These are phyloP conservation scores for Aureobasidium leucospermi DNA, from an alignment of 2,329 filamentous ascomycete genomes.

Conservation along the genomic window DNA sequence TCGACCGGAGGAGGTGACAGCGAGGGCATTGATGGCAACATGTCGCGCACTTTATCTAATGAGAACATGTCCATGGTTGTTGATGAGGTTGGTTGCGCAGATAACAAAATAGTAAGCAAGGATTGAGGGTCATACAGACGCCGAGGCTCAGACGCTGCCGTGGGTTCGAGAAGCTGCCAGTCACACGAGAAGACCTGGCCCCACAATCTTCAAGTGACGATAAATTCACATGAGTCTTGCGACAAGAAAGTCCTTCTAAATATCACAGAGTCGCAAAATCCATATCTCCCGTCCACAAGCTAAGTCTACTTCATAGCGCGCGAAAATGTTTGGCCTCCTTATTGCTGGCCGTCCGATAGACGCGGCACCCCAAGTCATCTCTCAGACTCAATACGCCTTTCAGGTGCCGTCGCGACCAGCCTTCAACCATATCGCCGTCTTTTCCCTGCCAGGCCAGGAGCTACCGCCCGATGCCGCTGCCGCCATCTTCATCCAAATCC, in stretches of 20 bases:
- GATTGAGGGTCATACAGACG: background rate
- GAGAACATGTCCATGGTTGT: slow-evolving; percentile 25
- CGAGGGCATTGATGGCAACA: slow-evolving; percentile 25
- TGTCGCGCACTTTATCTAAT: slow-evolving; percentile 24
- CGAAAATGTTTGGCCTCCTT: slow-evolving; percentile 53
- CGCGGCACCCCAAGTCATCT: slow-evolving; percentile 48
- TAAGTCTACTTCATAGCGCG: background rate
- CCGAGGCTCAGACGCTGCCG: background rate
- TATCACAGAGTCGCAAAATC: background rate
- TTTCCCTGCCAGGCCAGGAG: slow-evolving; percentile 70
- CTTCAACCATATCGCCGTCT: slow-evolving; percentile 74
- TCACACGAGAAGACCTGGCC: slow-evolving; percentile 1
- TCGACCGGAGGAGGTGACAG: slow-evolving; percentile 12
- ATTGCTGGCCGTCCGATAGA: slow-evolving; percentile 54
- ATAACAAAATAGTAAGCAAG: background rate
- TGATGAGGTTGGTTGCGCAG: background rate
- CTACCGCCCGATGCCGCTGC: slow-evolving; percentile 73
- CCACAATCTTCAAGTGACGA: slow-evolving; percentile 2
- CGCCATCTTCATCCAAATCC: slow-evolving; percentile 80
- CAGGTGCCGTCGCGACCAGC: slow-evolving; percentile 53
- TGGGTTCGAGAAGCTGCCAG: slow-evolving; percentile 3
- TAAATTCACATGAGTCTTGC: background rate
- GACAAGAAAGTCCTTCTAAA: background rate
- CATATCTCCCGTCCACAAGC: background rate
- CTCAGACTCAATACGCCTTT: slow-evolving; percentile 57